Base-by-base conservation (phyloP, 2,329 filamentous ascomycete genomes). In the Cladophialophora immunda region DNA sequence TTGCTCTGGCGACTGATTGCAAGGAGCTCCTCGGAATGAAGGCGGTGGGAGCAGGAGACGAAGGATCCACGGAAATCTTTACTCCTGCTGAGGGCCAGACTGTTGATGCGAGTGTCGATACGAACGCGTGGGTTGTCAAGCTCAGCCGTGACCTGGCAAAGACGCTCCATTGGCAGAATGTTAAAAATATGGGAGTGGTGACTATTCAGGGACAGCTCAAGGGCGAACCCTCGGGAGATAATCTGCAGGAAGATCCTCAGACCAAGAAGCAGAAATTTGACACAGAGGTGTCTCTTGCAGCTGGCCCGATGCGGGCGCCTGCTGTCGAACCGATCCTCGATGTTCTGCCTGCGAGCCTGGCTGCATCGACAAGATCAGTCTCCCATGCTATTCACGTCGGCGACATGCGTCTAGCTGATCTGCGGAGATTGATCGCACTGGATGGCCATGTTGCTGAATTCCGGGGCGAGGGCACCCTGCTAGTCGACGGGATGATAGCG, bases 41-140 rank as follows among this genome's bases (percentile, higher is more conserved):
- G 68, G 73, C 76, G 4, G 78, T 74, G 2, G 68, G 67, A 5
- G 81, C 81, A 50, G 82, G 84, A 41, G 79, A 81, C 54, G 81
- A 83, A 19, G 38, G 65, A 13, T 65, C 68, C 5, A 85, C 88
- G 38, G 89, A 94, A 70, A 92, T 99, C 4, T 94, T 94, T 76
- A 93, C 92, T 0, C 95, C 95, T 0, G 79, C 82, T 9, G 83
- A 92, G n/a, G 93, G 93, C 27, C 83, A 86, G 36, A 82, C 85
- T 15, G 85, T 99, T 50, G 90, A 99, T 78, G 95, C 94, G 13
- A 97, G 94, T 75, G 94, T 98, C 50, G 95, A 99, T 77, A 98
- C 94, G 4, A 97, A 98, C 76, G 94, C 95, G 3, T 99, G 96
- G 95, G 90, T 92, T 27, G 92, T 99, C 67, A 97, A 94, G 78